Evolutionary conservation across 2,329 filamentous ascomycete species (phyloP).

Genomic region (Daldinia sp.): DNA sequence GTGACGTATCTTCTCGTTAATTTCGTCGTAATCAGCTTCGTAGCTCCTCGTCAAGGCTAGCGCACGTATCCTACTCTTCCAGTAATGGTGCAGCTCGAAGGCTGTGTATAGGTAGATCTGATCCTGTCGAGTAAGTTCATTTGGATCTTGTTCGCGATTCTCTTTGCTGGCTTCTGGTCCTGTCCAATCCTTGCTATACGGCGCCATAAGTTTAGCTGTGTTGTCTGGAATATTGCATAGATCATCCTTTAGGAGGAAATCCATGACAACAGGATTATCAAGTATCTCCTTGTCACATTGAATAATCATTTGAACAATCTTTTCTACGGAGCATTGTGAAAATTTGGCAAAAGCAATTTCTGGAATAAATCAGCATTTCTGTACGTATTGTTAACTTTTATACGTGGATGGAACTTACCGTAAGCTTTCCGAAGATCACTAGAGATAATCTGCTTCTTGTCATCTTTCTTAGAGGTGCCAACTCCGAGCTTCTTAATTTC

Average conservation of each 20-base stretch:
- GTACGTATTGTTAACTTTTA: neutral
- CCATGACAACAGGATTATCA: conserved; percentile 92
- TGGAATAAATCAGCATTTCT: conserved; percentile 49
- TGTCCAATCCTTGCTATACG: conserved; percentile 97
- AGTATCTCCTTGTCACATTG: conserved; percentile 91
- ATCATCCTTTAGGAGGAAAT: conserved; percentile 92
- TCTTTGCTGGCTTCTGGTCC: conserved; percentile 82
- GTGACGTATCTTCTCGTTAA: conserved; percentile 83
- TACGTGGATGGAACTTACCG: conserved; percentile 58
- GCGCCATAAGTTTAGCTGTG: conserved; percentile 87
- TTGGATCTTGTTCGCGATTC: conserved; percentile 83
- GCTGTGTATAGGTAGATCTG: conserved; percentile 94
- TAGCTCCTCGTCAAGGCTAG: conserved; percentile 83
- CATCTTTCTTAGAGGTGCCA: conserved; percentile 77
- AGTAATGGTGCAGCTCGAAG: conserved; percentile 95
- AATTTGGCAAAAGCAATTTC: conserved; percentile 95
- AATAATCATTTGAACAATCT: conserved; percentile 90
- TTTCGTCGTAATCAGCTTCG: conserved; percentile 90
- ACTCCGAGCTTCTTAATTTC: conserved; percentile 89
- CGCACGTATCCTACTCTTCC: conserved; percentile 96
- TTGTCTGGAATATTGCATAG: conserved; percentile 93
- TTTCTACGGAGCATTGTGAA: conserved; percentile 83
- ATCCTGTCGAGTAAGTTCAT: conserved; percentile 90
- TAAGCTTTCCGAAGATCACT: conserved; percentile 88
- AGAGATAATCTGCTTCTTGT: conserved; percentile 97